Base-by-base conservation (phyloP, 352 stramenopile genomes). In the Phytophthora tentaculata region DNA sequence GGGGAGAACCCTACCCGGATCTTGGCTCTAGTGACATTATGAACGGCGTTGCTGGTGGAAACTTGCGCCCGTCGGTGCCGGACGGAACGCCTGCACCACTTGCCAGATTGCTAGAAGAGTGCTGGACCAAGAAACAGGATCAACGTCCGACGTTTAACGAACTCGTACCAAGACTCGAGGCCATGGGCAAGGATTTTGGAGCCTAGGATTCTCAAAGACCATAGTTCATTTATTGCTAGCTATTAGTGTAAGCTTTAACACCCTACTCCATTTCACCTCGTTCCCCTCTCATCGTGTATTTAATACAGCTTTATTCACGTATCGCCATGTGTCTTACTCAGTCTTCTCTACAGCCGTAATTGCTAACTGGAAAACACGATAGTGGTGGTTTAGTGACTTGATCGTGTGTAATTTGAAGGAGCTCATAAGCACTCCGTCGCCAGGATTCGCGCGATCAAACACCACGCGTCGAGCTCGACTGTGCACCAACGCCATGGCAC, bases 401-500 rank as follows among this genome's bases (percentile, higher is more conserved):
- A 95, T 89, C 4, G 85, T 92, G 67, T 97, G 91, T 41, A 97
- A 70, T 0, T 73, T 81, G 47, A 88, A 76, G 3, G 57, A 65
- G 23, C 83, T 93, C 41, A 80, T 63, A 9, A 97, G 73, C 16
- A 83, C 89, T 8, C 91, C 91, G 59, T 86, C 75, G 0, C 67
- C 62, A 7, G 68, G 44, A 59, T 96, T 96, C 6, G 52, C 63
- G 13, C 64, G 37, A n/a, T 69, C 52, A 64, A 96, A 97, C 13
- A 96, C 72, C 9, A 97, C 88, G 28, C 89, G 83, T 0, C 87
- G 83, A 24, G 83, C 79, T 51, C 91, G 86, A 64, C 85, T 95
- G 79, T 97, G 91, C 3, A 97, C 72, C 1, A 97, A 78, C 8
- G 90, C 91, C 91, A 97, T 97, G 1, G 91, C 85, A 56, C 90